Base-by-base conservation (phyloP, 768 basidiomycete genomes). In the Boletellus emodensis region DNA sequence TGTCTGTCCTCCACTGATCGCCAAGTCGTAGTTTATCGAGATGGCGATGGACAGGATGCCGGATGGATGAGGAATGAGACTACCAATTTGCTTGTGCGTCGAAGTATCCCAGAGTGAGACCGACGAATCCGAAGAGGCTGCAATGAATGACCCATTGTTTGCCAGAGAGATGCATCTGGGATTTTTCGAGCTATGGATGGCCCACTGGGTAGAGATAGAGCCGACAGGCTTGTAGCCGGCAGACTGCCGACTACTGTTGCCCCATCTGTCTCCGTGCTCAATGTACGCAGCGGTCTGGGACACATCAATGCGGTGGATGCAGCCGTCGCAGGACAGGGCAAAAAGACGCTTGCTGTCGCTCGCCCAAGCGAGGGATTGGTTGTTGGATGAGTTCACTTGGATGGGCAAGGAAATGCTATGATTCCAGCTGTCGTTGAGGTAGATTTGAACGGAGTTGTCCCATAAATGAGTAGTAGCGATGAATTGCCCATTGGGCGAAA, bases 41-140 rank as follows among this genome's bases (percentile, higher is more conserved):
- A 55, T 47, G 7, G 44, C 37, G n/a, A 56, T 47, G 9, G 17
- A 43, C 14, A 6, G 11, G 14, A 50, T 3, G 0, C 5, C 0
- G 6, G 6, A 8, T 2, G 24, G 8, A 22, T 56, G 48, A n/a
- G 22, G 13, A 7, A 56, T 32, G 11, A 24, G 2, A 30, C 11
- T 10, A 22, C 53, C 55, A 2, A 55, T 47, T 32, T 30, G 22
- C 15, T 49, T 41, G 26, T 9, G 43, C 4, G 52, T 55, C 2
- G 24, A 26, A 11, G 37, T 37, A 9, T 56, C 53, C 55, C 53
- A 55, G 28, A 56, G 47, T 0, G 53, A 47, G 28, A 56, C 45
- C 1, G 48, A 46, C 4, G 41, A 33, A 0, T n/a, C 18, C 1
- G 24, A 26, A 2, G 36, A 49, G 9, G 35, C 44, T 30, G 44